Evolutionary conservation across 108 stramenopile genomes (phyloP).

Genomic region (Pseudonitzschia multiseries): DNA sequence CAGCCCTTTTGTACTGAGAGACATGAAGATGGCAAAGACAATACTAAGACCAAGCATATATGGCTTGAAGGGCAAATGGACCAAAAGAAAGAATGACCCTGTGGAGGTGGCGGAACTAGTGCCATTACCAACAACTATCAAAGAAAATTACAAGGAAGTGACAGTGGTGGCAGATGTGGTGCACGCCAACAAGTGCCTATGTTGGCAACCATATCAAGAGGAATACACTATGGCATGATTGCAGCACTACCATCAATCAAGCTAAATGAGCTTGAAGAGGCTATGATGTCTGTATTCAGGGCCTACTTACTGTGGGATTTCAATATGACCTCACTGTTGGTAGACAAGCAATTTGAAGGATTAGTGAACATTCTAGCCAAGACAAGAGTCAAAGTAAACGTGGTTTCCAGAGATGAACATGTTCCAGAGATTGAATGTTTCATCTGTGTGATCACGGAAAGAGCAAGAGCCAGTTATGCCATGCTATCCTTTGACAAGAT

Average conservation of each 20-base stretch:
- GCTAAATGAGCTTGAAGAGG: too few relatives aligned
- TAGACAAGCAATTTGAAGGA: not conserved
- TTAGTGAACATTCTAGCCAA: not conserved
- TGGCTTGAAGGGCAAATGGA: conserved; percentile 45
- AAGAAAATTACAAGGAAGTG: conserved; percentile 19
- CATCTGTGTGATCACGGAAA: conserved; percentile 38
- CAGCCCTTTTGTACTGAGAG: conserved; percentile 19
- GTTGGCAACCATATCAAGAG: conserved; percentile 33
- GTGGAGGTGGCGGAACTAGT: conserved; percentile 3
- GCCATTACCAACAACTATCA: conserved; percentile 3
- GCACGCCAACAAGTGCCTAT: conserved; percentile 34
- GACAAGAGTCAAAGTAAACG: not conserved
- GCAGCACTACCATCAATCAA: conserved; percentile 13
- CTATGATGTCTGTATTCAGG: too few relatives aligned
- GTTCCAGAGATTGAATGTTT: conserved; percentile 32
- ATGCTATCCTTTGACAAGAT: conserved; percentile 27
- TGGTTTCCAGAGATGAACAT: conserved; percentile 20
- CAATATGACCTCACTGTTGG: too few relatives aligned
- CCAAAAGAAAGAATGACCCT: conserved; percentile 1
- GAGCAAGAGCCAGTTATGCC: conserved; percentile 20
- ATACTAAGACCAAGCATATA: conserved; percentile 34
- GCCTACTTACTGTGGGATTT: too few relatives aligned
- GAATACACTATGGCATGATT: conserved; percentile 35
- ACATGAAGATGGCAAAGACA: conserved; percentile 22
- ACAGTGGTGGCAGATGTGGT: conserved; percentile 35